Evolutionary conservation across 139 green algal species (phyloP).

Genomic region (Edaphochlamys debaryana): DNA sequence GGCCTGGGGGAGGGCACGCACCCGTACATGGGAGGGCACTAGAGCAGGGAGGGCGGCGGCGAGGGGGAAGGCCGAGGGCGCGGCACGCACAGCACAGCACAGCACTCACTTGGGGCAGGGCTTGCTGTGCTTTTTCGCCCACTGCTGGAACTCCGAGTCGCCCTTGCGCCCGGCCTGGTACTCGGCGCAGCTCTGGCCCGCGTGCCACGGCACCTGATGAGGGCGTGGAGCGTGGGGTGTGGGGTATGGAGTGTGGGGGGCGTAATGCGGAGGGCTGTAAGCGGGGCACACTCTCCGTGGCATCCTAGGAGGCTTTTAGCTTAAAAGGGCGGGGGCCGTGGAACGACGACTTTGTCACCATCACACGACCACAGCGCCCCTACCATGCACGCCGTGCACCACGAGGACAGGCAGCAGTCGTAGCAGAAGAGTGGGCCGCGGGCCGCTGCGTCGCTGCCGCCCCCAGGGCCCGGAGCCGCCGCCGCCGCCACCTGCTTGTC

Average conservation of each 20-base stretch:
- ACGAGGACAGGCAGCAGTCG: not conserved
- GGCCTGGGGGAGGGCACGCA: too few species aligned
- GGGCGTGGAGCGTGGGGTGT: too few species aligned
- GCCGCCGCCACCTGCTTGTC: not conserved
- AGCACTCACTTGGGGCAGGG: not conserved
- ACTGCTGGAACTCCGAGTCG: not conserved
- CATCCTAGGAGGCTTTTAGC: too few species aligned
- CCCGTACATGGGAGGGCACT: too few species aligned
- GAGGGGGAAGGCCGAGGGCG: too few species aligned
- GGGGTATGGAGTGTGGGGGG: too few species aligned
- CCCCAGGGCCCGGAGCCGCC: not conserved
- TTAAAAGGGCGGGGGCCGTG: too few species aligned
- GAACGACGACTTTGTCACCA: too few species aligned
- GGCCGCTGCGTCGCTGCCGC: not conserved
- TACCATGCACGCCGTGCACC: not conserved
- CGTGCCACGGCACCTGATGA: not conserved
- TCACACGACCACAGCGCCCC: too few species aligned
- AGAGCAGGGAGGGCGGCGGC: too few species aligned
- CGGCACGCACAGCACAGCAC: not conserved
- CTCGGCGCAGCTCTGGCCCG: not conserved
- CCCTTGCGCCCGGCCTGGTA: not conserved
- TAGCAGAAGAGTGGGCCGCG: not conserved
- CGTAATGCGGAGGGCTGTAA: too few species aligned
- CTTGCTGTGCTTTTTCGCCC: not conserved
- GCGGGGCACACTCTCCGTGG: too few species aligned